Base-by-base conservation (phyloP, 768 basidiomycete genomes). In the Boletus coccyginus region DNA sequence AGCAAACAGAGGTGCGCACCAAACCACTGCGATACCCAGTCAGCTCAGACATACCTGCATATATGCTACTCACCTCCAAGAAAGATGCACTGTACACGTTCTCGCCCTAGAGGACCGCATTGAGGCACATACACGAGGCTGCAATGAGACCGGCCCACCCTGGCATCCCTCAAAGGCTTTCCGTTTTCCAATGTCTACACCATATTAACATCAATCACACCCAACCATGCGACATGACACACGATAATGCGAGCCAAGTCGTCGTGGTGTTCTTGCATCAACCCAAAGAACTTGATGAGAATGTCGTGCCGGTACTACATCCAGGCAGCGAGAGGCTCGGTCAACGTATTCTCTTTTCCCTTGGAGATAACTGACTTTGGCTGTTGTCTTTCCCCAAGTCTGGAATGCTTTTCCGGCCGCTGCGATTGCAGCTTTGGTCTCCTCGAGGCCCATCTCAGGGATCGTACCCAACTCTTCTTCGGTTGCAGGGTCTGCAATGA, bases 151-250 rank as follows among this genome's bases (percentile, higher is more conserved):
- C 14, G 31, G 41, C 50, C 2, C 58, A 89, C 90, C 82, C 90
- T 89, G 36, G 83, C 90, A 62, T 98, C 94, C 0, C 77, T 75
- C 43, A 97, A 75, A 9, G 94, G 81, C 75, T 98, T 99, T 36
- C 97, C 97, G 66, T 99, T 99, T 76, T 99, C 97, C 57, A 94
- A 74, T 7, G 93, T 95, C 92, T 93, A 70, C 39, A 46, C 44
- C 49, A 45, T 3, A 57, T 65, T 35, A 63, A 41, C 38, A 29
- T 57, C 44, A 45, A 59, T 31, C 35, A 50, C 33, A 44, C 17
- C 47, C 35, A 29, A 36, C 40, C 21, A 47, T 40, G 24, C 39
- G 16, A 50, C 8, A 27, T 35, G 21, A 76, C 87, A 68, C 50
- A 91, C 92, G 62, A 97, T 92, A 56, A 99, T 82, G 43, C 89